Percentiles rank a stretch among this genome's conserved stretches.
Conservation (phyloP, 495 filamentous ascomycete genomes). For the Cudoniella acicularis region DNA sequence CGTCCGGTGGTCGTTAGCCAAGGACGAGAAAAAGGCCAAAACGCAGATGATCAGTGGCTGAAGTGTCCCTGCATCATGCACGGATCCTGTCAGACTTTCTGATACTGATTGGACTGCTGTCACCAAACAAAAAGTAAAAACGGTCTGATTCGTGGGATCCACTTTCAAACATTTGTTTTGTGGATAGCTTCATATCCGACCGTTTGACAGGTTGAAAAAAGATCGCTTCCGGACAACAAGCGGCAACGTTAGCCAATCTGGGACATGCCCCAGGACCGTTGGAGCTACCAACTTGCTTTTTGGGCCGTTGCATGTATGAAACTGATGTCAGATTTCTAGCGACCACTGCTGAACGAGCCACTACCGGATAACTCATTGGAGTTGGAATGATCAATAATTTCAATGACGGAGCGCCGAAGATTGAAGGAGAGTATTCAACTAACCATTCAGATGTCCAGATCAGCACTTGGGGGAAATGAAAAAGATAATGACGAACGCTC, state of each 20-base stretch:
- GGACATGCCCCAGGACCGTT: background rate
- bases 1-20: no score
- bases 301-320: background rate
- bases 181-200: background rate
- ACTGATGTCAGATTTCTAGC: background rate
- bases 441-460: no score
- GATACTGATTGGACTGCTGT: background rate
- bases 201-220: background rate
- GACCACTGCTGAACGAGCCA: no score
- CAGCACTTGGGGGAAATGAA: no score
- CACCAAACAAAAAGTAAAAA: no score
- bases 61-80: background rate
- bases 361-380: no score
- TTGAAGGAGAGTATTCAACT: no score
- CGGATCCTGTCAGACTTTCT: background rate
- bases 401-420: no score
- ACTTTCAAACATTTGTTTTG: background rate
- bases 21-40: background rate
- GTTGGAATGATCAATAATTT: no score
- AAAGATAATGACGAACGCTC: slow-evolving; percentile 26
- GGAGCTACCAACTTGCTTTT: background rate
- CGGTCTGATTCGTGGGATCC: no score
- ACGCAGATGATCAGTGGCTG: background rate
- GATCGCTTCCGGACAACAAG: background rate
- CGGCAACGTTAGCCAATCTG: background rate